phyloP scores from a whole-genome alignment of 2,329 filamentous ascomycete species.

The Botrytis fabae region DNA sequence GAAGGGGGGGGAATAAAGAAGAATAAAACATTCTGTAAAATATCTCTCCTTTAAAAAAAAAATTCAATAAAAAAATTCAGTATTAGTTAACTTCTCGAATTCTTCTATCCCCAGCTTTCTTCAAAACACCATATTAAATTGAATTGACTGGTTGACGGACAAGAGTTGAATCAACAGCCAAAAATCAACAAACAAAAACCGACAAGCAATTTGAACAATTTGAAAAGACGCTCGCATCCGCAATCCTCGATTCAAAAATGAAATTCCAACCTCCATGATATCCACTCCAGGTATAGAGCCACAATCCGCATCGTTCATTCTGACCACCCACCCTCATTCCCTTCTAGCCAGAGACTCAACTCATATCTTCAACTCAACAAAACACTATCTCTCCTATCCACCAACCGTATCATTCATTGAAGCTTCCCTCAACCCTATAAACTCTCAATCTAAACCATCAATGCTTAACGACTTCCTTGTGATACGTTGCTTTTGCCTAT shows the following conservation, averaged over 20 bases:
- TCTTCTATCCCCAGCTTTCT: too few relatives aligned
- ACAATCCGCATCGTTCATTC: neutral
- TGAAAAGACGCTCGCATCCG: neutral
- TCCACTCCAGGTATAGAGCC: neutral
- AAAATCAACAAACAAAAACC: neutral
- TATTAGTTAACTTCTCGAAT: neutral
- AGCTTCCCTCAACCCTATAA: neutral
- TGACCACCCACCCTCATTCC: neutral
- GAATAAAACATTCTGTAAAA: neutral
- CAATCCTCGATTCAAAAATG: neutral
- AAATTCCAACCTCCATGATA: neutral
- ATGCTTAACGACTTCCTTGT: neutral
- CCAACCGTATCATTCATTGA: neutral
- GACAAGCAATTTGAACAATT: neutral
- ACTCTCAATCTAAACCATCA: neutral
- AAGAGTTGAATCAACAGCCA: neutral
- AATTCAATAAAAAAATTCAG: neutral
- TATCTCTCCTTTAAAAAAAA: neutral
- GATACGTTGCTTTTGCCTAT: neutral
- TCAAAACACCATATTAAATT: accelerated
- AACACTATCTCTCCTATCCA: neutral
- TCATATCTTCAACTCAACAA: neutral
- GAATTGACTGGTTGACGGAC: neutral
- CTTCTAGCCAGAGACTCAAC: neutral
- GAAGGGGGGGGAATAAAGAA: accelerated